Percentiles rank a stretch among this genome's conserved stretches.
Conservation (phyloP, 192 early-diverging fungal species). For the Lunasporangiospora selenospora region DNA sequence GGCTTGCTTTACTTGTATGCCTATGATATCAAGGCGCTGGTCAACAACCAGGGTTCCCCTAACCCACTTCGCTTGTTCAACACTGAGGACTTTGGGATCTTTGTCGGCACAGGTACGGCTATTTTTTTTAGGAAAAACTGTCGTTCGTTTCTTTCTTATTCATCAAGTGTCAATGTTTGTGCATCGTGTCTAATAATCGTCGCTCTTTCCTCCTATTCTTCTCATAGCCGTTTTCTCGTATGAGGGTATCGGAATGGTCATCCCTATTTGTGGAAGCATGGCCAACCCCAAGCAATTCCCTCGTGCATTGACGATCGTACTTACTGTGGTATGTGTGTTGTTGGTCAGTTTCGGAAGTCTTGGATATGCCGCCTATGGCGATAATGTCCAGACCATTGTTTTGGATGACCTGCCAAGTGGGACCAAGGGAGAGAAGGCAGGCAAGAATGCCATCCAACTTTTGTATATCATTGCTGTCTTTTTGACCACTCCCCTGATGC, state of each 20-base stretch:
- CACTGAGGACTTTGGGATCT: slow-evolving; percentile 42
- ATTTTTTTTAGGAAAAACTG: too few relatives aligned
- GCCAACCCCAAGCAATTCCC: slow-evolving; percentile 86
- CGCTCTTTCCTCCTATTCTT: too few relatives aligned
- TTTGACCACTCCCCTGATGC: slow-evolving; percentile 82
- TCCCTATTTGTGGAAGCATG: slow-evolving; percentile 83
- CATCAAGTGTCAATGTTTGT: too few relatives aligned
- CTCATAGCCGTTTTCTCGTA: slow-evolving; percentile 92
- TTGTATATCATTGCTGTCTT: slow-evolving; percentile 90
- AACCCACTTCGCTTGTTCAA: slow-evolving; percentile 66
- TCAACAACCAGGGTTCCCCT: slow-evolving; percentile 51
- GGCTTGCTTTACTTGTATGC: slow-evolving; percentile 79
- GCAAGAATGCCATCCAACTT: slow-evolving; percentile 74
- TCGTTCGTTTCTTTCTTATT: too few relatives aligned
- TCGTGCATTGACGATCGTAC: slow-evolving; percentile 71
- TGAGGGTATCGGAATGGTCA: slow-evolving; percentile 91
- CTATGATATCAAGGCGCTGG: slow-evolving; percentile 73
- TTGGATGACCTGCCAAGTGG: slow-evolving; percentile 76
- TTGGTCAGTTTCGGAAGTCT: slow-evolving; percentile 79
- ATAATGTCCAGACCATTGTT: slow-evolving; percentile 79
- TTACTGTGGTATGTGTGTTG: slow-evolving; percentile 71
- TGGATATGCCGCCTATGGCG: slow-evolving; percentile 84
- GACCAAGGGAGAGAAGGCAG: slow-evolving; percentile 35
- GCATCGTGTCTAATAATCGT: too few relatives aligned
- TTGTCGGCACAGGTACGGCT: slow-evolving; percentile 50